A percentile compares a stretch with the other conserved stretches of the same genome.
phyloP scores from a whole-genome alignment of 495 filamentous ascomycete genomes.

The Penicillium pulvis region DNA sequence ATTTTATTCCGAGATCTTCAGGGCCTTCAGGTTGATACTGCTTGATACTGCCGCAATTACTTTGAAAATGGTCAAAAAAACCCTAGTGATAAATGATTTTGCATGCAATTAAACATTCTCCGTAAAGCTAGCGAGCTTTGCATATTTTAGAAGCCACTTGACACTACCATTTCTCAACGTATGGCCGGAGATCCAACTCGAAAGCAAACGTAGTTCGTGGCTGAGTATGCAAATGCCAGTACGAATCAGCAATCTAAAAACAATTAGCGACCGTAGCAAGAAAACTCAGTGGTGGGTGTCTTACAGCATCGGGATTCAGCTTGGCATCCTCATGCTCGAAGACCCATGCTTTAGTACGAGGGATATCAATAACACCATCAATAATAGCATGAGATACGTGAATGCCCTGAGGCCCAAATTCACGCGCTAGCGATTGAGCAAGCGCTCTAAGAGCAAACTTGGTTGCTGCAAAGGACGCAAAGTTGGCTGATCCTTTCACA shows the following conservation, averaged over 20 bases:
- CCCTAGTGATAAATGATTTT: background rate
- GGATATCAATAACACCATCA: conserved; percentile 88
- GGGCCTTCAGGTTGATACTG: too few relatives aligned
- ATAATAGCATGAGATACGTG: conserved; percentile 87
- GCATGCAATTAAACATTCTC: background rate
- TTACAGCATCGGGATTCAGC: conserved; percentile 76
- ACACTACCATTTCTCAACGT: conserved; percentile 71
- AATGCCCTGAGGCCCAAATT: conserved; percentile 87
- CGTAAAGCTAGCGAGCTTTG: background rate
- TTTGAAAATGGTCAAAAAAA: background rate
- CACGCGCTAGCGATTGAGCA: conserved; percentile 75
- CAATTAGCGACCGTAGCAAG: conserved; percentile 15
- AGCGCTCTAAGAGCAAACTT: conserved; percentile 84
- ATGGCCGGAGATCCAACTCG: conserved; percentile 81
- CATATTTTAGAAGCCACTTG: background rate
- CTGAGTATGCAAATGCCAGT: conserved; percentile 89
- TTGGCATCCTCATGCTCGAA: conserved; percentile 71
- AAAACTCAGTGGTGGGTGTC: conserved; percentile 30
- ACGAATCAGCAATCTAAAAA: conserved; percentile 82
- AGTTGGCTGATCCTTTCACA: conserved; percentile 69
- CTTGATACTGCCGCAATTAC: too few relatives aligned
- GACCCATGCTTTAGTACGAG: conserved; percentile 61
- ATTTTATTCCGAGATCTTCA: too few relatives aligned
- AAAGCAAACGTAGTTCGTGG: conserved; percentile 78
- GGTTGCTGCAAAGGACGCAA: conserved; percentile 71